phyloP scores from a whole-genome alignment of 192 early-diverging fungal genomes.

The Mortierella antarctica region DNA sequence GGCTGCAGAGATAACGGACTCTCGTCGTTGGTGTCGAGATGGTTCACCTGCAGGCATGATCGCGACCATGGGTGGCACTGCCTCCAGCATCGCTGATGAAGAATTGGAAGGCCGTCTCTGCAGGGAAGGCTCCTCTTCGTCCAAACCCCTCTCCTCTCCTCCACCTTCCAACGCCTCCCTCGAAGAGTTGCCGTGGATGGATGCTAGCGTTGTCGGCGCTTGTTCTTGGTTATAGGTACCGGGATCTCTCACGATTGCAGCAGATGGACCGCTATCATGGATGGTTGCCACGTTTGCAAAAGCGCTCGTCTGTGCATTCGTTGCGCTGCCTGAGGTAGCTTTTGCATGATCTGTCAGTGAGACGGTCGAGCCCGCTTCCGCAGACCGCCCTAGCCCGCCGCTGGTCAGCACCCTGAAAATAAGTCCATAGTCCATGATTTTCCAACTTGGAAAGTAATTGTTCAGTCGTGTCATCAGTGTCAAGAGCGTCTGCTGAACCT shows the following conservation, averaged over 20 bases:
- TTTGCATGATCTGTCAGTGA: neutral
- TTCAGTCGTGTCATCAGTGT: constrained; percentile 67
- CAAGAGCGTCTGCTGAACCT: constrained; percentile 50
- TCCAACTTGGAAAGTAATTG: constrained; percentile 65
- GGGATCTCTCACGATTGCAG: no score
- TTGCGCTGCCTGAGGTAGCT: neutral
- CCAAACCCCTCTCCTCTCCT: no score
- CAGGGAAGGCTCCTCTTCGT: no score
- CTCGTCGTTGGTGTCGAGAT: constrained; percentile 23
- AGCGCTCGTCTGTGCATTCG: neutral
- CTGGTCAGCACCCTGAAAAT: constrained; percentile 33
- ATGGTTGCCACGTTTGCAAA: neutral
- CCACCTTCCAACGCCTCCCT: no score
- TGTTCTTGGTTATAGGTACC: no score
- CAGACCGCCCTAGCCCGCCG: constrained; percentile 11
- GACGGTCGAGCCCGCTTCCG: neutral
- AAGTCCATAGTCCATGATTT: constrained; percentile 37
- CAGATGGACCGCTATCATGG: no score
- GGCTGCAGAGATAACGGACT: constrained; percentile 15
- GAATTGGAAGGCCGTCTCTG: no score
- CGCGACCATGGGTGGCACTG: neutral
- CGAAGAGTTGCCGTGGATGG: no score
- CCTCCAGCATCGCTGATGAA: neutral
- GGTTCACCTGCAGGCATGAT: constrained; percentile 7
- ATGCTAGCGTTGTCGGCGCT: no score